phyloP scores from a whole-genome alignment of 2,329 filamentous ascomycete species.

The Cytospora leucostoma region DNA sequence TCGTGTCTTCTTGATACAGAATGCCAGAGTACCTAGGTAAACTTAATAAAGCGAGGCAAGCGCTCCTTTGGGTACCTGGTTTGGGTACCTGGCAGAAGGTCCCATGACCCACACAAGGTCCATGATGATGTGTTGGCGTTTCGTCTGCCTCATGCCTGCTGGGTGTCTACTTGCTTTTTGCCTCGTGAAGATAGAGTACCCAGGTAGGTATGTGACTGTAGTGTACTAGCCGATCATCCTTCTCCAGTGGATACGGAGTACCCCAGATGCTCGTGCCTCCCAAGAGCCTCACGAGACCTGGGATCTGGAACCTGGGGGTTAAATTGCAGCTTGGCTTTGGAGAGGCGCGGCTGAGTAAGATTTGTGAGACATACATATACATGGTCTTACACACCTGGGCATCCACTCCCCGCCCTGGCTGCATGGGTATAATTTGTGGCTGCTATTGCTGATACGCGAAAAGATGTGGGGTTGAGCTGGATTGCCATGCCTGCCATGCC shows the following conservation, averaged over 20 bases:
- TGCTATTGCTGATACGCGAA: slow-evolving; percentile 7
- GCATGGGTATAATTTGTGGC: slow-evolving; percentile 12
- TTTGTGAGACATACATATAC: slow-evolving; percentile 2
- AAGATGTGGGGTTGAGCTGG: neutral
- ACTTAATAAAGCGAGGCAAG: slow-evolving; percentile 2
- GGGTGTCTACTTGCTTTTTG: slow-evolving; percentile 10
- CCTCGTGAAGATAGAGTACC: neutral
- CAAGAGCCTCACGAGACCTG: neutral
- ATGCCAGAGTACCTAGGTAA: no score
- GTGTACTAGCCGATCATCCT: neutral
- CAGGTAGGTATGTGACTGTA: neutral
- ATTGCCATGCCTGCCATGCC: no score
- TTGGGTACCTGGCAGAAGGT: slow-evolving; percentile 1
- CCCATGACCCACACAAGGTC: slow-evolving; percentile 22
- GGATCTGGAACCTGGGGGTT: neutral
- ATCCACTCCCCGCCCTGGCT: neutral
- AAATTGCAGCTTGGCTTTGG: neutral
- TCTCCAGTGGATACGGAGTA: neutral
- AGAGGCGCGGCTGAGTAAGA: slow-evolving; percentile 22
- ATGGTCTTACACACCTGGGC: slow-evolving; percentile 18
- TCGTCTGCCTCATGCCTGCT: slow-evolving; percentile 10
- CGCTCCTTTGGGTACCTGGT: neutral
- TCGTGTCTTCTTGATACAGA: slow-evolving; percentile 16
- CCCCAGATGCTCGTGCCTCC: neutral
- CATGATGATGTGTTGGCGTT: slow-evolving; percentile 16